phyloP scores from a whole-genome alignment of 768 basidiomycete genomes.

The Pholiota molesta region DNA sequence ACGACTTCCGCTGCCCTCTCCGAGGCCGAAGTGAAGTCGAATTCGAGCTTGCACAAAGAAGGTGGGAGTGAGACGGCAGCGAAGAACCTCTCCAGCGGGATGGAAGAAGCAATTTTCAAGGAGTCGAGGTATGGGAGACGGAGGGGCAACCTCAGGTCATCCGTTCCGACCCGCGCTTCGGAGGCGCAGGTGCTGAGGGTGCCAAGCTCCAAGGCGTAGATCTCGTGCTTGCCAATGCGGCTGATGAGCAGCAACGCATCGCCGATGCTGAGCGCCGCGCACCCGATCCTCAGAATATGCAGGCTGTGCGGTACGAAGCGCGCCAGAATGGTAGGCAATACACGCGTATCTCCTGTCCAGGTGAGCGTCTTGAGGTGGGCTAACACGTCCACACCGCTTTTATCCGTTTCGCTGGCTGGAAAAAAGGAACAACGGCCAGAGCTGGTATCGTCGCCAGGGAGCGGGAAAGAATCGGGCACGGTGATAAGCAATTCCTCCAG shows the following conservation, averaged over 20 bases:
- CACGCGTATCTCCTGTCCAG: not conserved
- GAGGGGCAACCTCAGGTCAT: not conserved
- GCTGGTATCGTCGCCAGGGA: not conserved
- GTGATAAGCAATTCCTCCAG: not conserved
- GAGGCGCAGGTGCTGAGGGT: not conserved
- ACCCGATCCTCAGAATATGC: not conserved
- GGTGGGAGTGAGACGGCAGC: not conserved
- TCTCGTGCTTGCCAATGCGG: not conserved
- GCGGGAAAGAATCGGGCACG: not conserved
- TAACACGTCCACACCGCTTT: not conserved
- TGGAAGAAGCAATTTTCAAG: not conserved
- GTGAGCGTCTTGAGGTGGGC: not conserved
- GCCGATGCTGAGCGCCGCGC: not conserved
- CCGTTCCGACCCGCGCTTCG: not conserved
- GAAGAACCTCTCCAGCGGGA: not conserved
- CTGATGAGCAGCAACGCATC: not conserved
- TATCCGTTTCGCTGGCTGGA: not conserved
- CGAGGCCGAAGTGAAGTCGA: not conserved
- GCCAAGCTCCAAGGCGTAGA: constrained; percentile 3
- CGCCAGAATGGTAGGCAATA: not conserved
- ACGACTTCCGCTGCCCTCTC: not conserved
- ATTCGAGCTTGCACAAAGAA: not conserved
- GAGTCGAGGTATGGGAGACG: not conserved
- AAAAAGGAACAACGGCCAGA: not conserved
- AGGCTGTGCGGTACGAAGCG: not conserved